A percentile compares a stretch with the other conserved stretches of the same genome.
Conservation (phyloP, 2,329 filamentous ascomycete genomes). For the Fusarium haematococcum region DNA sequence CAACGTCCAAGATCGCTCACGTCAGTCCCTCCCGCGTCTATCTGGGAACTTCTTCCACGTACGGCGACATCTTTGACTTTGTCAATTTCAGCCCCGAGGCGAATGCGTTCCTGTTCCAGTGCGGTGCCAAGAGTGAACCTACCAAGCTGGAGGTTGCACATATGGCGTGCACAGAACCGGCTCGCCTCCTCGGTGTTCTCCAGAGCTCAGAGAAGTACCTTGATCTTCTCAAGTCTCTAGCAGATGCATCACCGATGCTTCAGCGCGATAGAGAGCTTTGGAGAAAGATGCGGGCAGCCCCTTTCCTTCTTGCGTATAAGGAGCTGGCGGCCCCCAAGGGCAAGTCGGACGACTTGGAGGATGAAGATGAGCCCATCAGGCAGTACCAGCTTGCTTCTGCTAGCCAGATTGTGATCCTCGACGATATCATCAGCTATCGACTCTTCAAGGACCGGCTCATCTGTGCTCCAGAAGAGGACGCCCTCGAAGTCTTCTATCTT, state of each 20-base stretch:
- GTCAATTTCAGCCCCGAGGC: conserved; percentile 92
- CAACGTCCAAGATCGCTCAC: conserved; percentile 45
- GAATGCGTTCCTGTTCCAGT: conserved; percentile 88
- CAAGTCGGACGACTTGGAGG: conserved; percentile 64
- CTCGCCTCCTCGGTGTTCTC: conserved; percentile 82
- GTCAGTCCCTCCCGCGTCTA: conserved; percentile 82
- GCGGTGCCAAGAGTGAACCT: conserved; percentile 92
- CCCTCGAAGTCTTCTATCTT: conserved; percentile 85
- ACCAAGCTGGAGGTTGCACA: conserved; percentile 86
- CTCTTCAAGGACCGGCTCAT: conserved; percentile 88
- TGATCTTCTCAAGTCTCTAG: conserved; percentile 81
- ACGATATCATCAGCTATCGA: conserved; percentile 90
- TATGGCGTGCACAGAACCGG: conserved; percentile 86
- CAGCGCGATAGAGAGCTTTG: conserved; percentile 85
- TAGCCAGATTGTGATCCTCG: conserved; percentile 79
- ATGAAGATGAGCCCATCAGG: conserved; percentile 74
- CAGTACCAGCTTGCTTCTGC: conserved; percentile 84
- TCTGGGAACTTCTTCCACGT: conserved; percentile 76
- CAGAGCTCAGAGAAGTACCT: conserved; percentile 89
- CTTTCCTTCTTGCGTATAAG: conserved; percentile 86
- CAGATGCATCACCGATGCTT: conserved; percentile 76
- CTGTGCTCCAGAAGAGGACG: conserved; percentile 90
- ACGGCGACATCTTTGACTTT: conserved; percentile 95
- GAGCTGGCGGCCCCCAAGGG: conserved; percentile 69
- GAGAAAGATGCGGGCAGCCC: conserved; percentile 77